Base-by-base conservation (phyloP, 2,329 filamentous ascomycete genomes). In the Zelopaecilomyces penicillatus region DNA sequence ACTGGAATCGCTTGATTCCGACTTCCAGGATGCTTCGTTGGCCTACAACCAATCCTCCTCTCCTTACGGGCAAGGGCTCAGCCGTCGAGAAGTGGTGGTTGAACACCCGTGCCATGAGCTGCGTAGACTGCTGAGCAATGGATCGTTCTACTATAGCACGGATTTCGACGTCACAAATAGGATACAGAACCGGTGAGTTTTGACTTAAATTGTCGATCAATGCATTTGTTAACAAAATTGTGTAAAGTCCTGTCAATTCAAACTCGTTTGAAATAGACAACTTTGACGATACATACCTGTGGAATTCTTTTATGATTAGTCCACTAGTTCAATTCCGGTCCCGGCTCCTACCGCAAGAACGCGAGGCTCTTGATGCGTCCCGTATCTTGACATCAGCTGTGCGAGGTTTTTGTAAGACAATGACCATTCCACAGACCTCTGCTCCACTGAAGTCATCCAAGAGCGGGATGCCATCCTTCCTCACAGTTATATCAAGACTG, bases 261-360 rank as follows among this genome's bases (percentile, higher is more conserved):
- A 76, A 82, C 37, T 82, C 85, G 1, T 90, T 97, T 51, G 87
- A 95, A 50, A 88, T 96, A 49, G 89, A 95, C 60, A 93, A 87
- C 57, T 82, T 97, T 50, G 89, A 98, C 63, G 85, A 89, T 57
- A 85, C 86, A 1, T 96, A 95, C 60, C 68, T 98, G 12, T 98
- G 93, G 93, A 98, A 98, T 60, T 94, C 88, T 4, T 96, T 94
- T 66, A 96, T 98, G 89, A 95, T 98, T 56, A 83, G 85, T 52
- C 90, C 93, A 5, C 73, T 98, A 43, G 83, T 96, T 30, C 79
- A 89, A 61, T 97, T 98, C 62, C 82, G 93, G 37, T 89, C 85
- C 30, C 79, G 87, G 12, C 74, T 98, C 39, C 77, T 87, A 49
- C 76, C 79, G 5, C 75, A 78, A 43, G 88, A 96, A 54, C 84